Base-by-base conservation (phyloP, 345 rosid genomes). In the Heritiera fomes region DNA sequence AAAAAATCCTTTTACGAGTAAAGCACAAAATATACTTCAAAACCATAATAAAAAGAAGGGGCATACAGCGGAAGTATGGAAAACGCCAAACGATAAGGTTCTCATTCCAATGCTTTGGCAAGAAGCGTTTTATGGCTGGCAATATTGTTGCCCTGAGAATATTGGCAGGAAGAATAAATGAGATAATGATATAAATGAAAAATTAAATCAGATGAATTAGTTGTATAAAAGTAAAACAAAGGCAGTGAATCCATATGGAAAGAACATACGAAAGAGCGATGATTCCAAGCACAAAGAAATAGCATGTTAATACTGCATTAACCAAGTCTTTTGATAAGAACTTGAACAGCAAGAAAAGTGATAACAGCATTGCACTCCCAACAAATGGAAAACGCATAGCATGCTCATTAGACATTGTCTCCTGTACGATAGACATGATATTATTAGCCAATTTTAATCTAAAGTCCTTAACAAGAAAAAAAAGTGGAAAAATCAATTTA, bases 381-480 rank as follows among this genome's bases (percentile, higher is more conserved):
- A 96, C 93, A 78, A 96, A 90, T 1, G 99, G 99, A 82, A 96
- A 94, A 79, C 98, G 98, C 99, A 96, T 96, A 6, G 99, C 99
- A 83, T 96, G 99, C 68, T 96, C 97, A 55, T 89, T 92, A 12
- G 98, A 96, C 99, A 96, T 92, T 1, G 98, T 92, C 86, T 96
- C 98, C 99, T 96, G 93, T 83, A 41, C 2, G 13, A 56, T 3
- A 67, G 58, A 77, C 4, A 55, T 1, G 46, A 56, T 20, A 68
- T 38, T 23, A 17, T 56, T 17, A 77, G 66, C 53, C 7, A 55
- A 67, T 6, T 20, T 41, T 56, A 18, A 53, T n/a, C 6, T n/a
- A 41, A 38, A 50, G n/a, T 40, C 5, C 8, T 28, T 11, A 18
- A 30, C 17, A n/a, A 60, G 13, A 63, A 17, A 52, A 66, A 28